Conservation (phyloP, 208 protist genomes). For the Trypanosoma theileri region DNA sequence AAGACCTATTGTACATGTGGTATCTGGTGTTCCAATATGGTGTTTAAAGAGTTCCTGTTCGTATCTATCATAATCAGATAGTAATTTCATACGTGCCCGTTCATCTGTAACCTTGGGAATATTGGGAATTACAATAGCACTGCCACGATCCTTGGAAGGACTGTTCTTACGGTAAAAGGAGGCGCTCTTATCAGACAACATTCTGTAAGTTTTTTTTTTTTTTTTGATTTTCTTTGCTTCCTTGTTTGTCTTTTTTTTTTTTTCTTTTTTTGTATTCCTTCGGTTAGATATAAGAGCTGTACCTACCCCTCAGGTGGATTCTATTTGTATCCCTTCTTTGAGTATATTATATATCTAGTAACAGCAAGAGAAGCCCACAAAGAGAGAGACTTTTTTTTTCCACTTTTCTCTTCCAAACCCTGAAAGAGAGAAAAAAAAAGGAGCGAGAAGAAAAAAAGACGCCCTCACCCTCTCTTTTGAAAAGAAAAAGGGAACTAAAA, state of each 20-base stretch:
- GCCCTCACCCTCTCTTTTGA: not conserved
- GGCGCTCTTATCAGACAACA: not conserved
- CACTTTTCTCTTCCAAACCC: not conserved
- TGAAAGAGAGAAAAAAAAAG: not conserved
- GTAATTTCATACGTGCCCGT: conserved; percentile 67
- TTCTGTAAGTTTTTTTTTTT: not conserved
- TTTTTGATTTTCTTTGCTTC: not conserved
- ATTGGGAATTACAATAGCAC: conserved; percentile 69
- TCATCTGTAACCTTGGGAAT: conserved; percentile 85
- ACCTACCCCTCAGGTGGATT: not conserved
- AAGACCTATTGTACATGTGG: conserved; percentile 68
- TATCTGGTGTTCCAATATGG: conserved; percentile 73
- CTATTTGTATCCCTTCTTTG: not conserved
- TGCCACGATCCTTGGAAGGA: conserved; percentile 22
- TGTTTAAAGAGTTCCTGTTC: conserved; percentile 87
- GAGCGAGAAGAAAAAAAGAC: no score
- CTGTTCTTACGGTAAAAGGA: conserved; percentile 22
- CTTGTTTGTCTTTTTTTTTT: not conserved
- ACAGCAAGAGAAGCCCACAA: not conserved
- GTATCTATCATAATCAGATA: conserved; percentile 88
- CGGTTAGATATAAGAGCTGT: no score
- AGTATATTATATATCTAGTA: no score
- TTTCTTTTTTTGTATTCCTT: not conserved
- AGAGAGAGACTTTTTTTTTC: not conserved
- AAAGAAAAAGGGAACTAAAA: conserved; percentile 19